Base-by-base conservation (phyloP, 2,329 filamentous ascomycete species). In the Fusarium siculi region DNA sequence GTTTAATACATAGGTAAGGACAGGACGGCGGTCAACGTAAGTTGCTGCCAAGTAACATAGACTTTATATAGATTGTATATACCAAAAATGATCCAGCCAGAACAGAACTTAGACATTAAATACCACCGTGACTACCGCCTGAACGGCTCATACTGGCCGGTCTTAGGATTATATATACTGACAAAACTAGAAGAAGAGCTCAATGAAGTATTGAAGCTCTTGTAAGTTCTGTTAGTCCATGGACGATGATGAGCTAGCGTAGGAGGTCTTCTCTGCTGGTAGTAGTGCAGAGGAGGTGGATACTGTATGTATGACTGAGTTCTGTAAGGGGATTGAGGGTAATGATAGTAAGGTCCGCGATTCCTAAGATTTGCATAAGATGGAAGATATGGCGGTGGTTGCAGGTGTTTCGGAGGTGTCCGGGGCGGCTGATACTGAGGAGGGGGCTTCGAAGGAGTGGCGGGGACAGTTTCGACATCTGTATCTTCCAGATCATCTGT, bases 101-200 rank as follows among this genome's bases (percentile, higher is more conserved):
- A 19, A 16, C 19, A 30, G 34, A 6, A 19, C 19, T 10, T 1
- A 2, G 5, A 54, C 4, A 2, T 42, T 1, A 19, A 14, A 14
- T 8, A 23, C 7, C 19, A 14, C 7, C 0, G 7, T 4, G 4
- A 28, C n/a, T 69, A 59, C 25, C 66, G n/a, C 8, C 66, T 23
- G 4, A 69, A 44, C 2, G 66, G 66, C 12, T 69, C 66, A 9
- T 69, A 69, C 21, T 69, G 66, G 5, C 66, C 66, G 2, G 52
- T 70, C 0, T 69, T 16, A 15, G 59, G 59, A 15, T 69, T 69
- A 7, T 70, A 70, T 32, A 70, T 70, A 4, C 66, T 69, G 1
- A 70, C 28, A 5, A 49, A 12, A 47, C 66, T 69, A 30, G 66
- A 69, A 3, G 58, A 34, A 0, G 66, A 70, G 32, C 66, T 70